Evolutionary conservation across 2,329 filamentous ascomycete species (phyloP).

Genomic region (Intubia oerlemansii): DNA sequence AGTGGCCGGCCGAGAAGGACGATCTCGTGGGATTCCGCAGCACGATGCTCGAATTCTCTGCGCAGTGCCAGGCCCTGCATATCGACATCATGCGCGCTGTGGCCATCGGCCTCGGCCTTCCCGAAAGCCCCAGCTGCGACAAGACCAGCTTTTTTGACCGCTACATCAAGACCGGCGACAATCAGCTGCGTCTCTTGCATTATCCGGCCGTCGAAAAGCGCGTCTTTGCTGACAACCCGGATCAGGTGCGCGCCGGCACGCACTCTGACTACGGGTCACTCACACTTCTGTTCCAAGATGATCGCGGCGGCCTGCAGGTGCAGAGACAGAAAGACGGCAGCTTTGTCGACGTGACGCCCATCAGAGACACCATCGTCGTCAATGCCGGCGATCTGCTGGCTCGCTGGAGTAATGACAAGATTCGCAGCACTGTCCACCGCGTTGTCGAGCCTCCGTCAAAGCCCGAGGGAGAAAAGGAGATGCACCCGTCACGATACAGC

Average conservation of each 20-base stretch:
- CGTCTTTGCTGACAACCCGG: slow-evolving; percentile 43
- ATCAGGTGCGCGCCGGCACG: slow-evolving; percentile 55
- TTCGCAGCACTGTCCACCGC: slow-evolving; percentile 75
- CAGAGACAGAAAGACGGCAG: slow-evolving; percentile 51
- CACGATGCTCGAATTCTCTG: slow-evolving; percentile 57
- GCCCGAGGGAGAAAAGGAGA: slow-evolving; percentile 21
- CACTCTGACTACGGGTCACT: slow-evolving; percentile 48
- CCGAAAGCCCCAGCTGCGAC: too few species aligned
- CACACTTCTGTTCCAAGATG: slow-evolving; percentile 41
- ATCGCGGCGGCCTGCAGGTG: slow-evolving; percentile 31
- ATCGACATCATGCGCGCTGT: slow-evolving; percentile 66
- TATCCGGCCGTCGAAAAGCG: slow-evolving; percentile 48
- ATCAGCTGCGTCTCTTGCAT: slow-evolving; percentile 53
- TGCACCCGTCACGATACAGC: slow-evolving; percentile 62
- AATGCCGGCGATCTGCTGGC: slow-evolving; percentile 78
- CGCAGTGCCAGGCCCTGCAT: slow-evolving; percentile 54
- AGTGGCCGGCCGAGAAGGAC: slow-evolving; percentile 42
- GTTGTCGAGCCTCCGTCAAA: slow-evolving; percentile 58
- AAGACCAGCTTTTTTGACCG: slow-evolving; percentile 53
- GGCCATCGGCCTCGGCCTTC: slow-evolving; percentile 58
- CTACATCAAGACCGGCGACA: slow-evolving; percentile 49
- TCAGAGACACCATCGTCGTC: slow-evolving; percentile 61
- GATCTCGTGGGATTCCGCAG: slow-evolving; percentile 38
- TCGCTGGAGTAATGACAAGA: slow-evolving; percentile 77
- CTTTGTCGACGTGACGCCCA: slow-evolving; percentile 69